Conservation (phyloP, 192 early-diverging fungal genomes). For the Dimargaris verticillata region DNA sequence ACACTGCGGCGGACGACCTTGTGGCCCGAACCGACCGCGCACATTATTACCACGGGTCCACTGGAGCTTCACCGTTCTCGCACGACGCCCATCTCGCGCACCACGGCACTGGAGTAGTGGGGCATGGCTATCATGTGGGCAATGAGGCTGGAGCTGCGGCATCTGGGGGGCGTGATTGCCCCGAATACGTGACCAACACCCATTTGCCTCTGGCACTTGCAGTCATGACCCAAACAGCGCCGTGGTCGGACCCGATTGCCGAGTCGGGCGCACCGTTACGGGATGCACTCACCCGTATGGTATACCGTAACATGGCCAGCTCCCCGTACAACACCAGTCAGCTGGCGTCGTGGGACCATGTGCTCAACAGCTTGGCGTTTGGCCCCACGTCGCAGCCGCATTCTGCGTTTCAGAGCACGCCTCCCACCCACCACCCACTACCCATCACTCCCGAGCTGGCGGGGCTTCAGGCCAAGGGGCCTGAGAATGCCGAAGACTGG, state of each 20-base stretch:
- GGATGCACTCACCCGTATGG: neutral
- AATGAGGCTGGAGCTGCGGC: too few relatives aligned
- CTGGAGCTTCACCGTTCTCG: too few relatives aligned
- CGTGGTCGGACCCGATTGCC: constrained; percentile 1
- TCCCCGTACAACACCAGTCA: neutral
- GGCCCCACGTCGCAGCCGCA: constrained; percentile 1
- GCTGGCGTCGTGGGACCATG: constrained; percentile 4
- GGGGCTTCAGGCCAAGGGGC: neutral
- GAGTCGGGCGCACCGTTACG: neutral
- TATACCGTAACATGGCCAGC: neutral
- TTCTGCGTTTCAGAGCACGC: neutral
- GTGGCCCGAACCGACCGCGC: too few relatives aligned
- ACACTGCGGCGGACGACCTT: too few relatives aligned
- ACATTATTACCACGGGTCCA: too few relatives aligned
- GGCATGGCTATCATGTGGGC: too few relatives aligned
- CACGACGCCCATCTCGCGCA: too few relatives aligned
- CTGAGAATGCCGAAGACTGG: too few relatives aligned
- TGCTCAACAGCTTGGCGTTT: constrained; percentile 6
- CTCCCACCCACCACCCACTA: neutral
- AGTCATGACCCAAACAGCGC: neutral
- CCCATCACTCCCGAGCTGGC: constrained; percentile 3
- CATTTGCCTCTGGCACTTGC: neutral
- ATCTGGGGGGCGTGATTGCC: too few relatives aligned
- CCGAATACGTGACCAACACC: neutral
- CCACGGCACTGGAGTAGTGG: too few relatives aligned